A percentile compares a stretch with the other conserved stretches of the same genome.
phyloP scores from a whole-genome alignment of 73 alveolate genomes.

The Uronychia setigera region DNA sequence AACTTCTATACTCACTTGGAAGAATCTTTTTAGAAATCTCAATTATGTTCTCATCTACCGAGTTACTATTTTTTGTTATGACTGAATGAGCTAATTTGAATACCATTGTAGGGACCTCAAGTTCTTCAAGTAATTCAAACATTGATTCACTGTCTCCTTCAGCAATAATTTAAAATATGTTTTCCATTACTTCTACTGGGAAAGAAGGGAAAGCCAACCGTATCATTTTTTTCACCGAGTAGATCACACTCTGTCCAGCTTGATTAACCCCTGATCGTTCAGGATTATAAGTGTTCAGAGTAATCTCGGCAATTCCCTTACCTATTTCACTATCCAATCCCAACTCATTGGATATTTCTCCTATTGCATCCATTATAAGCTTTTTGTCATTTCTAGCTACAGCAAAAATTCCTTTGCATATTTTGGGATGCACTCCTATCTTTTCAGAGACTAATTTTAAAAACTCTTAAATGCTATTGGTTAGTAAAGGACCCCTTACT shows the following conservation, averaged over 20 bases:
- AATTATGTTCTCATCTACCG: too few relatives aligned
- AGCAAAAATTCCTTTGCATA: not conserved
- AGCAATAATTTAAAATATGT: slow-evolving; percentile 4
- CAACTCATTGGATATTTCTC: not conserved
- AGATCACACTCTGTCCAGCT: not conserved
- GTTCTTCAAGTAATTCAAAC: not conserved
- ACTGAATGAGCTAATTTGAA: not conserved
- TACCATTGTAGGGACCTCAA: not conserved
- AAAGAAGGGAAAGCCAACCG: slow-evolving; percentile 2
- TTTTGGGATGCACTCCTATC: not conserved
- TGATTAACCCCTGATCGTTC: not conserved
- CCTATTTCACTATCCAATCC: not conserved
- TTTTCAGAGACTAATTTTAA: not conserved
- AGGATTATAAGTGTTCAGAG: not conserved
- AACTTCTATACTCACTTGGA: not conserved
- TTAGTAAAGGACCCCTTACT: too few relatives aligned
- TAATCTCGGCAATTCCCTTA: not conserved
- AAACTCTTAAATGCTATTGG: not conserved
- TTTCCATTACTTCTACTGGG: slow-evolving; percentile 15
- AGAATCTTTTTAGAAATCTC: not conserved
- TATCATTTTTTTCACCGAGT: slow-evolving; percentile 15
- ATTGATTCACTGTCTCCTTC: slow-evolving; percentile 34
- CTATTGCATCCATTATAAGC: not conserved
- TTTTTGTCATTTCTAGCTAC: slow-evolving; percentile 2
- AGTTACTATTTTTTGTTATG: not conserved